A percentile compares a stretch with the other conserved stretches of the same genome.
Conservation (phyloP, 2,329 filamentous ascomycete genomes). For the Nothophoma quercina region DNA sequence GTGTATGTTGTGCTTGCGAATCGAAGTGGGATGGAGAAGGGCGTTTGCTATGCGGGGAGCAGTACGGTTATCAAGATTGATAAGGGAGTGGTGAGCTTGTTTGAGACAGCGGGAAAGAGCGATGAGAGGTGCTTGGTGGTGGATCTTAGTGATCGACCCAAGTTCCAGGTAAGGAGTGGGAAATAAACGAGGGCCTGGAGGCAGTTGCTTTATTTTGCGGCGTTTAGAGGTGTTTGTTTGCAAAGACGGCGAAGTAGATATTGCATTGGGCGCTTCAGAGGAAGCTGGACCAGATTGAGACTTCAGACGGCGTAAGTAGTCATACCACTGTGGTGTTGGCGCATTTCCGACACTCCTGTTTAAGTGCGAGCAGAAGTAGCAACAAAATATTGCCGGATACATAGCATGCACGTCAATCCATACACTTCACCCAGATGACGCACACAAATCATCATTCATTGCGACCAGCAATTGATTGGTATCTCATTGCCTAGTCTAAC, state of each 20-base stretch:
- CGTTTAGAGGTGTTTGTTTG: no score
- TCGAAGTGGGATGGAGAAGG: constrained; percentile 70
- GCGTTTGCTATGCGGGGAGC: constrained; percentile 75
- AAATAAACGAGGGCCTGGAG: constrained; percentile 2
- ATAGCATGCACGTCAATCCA: constrained; percentile 3
- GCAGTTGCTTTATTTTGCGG: background rate
- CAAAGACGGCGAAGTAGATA: no score
- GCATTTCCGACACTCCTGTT: no score
- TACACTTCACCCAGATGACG: background rate
- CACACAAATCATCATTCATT: constrained; percentile 27
- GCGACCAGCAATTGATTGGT: constrained; percentile 46
- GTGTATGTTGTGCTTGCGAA: constrained; percentile 76
- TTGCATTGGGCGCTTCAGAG: no score
- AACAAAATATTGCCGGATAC: no score
- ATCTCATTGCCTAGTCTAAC: constrained; percentile 47
- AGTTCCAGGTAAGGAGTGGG: constrained; percentile 45
- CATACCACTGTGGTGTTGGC: no score
- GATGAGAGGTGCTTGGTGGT: constrained; percentile 73
- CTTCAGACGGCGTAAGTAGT: no score
- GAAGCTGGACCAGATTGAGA: no score
- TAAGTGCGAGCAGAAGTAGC: no score
- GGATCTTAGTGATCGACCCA: constrained; percentile 61
- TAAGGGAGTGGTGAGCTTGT: constrained; percentile 70
- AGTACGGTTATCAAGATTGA: constrained; percentile 74
- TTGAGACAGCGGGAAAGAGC: constrained; percentile 74